Conservation (phyloP, 2,329 filamentous ascomycete genomes). For the Paecilomyces dactylethromorphus region DNA sequence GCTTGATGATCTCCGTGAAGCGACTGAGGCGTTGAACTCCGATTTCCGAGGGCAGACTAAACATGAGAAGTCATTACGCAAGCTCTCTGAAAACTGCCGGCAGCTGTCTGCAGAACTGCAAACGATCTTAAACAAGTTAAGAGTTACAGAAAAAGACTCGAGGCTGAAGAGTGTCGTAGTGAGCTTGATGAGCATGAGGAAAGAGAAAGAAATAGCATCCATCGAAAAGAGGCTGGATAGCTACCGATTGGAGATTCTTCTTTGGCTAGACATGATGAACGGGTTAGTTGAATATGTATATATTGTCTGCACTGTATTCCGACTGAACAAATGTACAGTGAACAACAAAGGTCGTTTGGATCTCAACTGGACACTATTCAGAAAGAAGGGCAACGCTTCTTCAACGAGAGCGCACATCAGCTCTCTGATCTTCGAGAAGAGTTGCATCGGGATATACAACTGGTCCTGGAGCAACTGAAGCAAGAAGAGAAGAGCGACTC, state of each 20-base stretch:
- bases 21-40: background rate
- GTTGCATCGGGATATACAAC: background rate
- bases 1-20: background rate
- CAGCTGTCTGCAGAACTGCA: background rate
- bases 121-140: constrained; percentile 4
- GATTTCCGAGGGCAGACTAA: constrained; percentile 3
- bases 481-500: background rate
- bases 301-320: background rate
- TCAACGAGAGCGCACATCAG: background rate
- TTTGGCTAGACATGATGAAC: constrained; percentile 9
- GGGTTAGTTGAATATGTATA: constrained; percentile 1
- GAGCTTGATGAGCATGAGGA: constrained; percentile 10
- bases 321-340: background rate
- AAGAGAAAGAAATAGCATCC: constrained; percentile 10
- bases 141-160: constrained; percentile 5
- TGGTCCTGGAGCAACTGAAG: background rate
- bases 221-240: constrained; percentile 8
- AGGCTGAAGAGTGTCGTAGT: constrained; percentile 11
- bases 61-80: constrained; percentile 5
- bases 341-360: background rate
- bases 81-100: constrained; percentile 1
- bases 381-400: background rate
- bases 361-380: background rate
- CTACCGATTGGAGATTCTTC: constrained; percentile 10
- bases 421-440: background rate